Conservation (phyloP, 306 rosid species). For the Cucurbita moschata region DNA sequence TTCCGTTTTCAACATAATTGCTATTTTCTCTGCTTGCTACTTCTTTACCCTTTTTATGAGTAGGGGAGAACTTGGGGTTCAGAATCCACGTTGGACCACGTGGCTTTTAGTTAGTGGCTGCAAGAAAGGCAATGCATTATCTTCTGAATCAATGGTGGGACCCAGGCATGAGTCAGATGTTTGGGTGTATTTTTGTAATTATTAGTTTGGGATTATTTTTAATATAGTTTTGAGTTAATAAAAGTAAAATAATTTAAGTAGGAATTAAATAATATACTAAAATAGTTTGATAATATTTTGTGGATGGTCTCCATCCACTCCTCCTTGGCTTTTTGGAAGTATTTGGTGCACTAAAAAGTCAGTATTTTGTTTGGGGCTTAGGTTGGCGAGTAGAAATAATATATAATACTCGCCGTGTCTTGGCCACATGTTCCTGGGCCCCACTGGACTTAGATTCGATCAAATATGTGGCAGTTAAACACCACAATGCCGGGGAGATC, state of each 20-base stretch:
- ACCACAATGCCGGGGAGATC: not conserved
- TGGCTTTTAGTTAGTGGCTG: slow-evolving; percentile 40
- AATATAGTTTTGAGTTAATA: too few species aligned
- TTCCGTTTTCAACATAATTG: slow-evolving; percentile 29
- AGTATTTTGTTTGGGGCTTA: not conserved
- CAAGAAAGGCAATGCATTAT: slow-evolving; percentile 23
- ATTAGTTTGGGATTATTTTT: too few species aligned
- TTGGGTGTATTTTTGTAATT: not conserved
- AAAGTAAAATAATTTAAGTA: too few species aligned
- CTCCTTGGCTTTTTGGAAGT: not conserved
- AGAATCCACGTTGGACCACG: slow-evolving; percentile 43
- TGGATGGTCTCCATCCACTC: not conserved
- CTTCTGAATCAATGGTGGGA: slow-evolving; percentile 30
- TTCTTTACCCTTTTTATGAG: too few species aligned
- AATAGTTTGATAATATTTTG: too few species aligned
- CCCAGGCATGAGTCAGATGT: not conserved
- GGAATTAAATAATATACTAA: too few species aligned
- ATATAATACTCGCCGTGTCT: not conserved
- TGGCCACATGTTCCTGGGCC: not conserved
- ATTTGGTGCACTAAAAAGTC: not conserved
- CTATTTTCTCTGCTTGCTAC: not conserved
- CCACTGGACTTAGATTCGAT: not conserved
- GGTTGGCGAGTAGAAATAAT: not conserved
- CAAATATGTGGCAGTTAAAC: not conserved
- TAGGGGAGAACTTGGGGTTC: not conserved